These are phyloP conservation scores for Cyberlindnera sargentensis DNA, from an alignment of 805 yeast genomes.

Conservation along the genomic window DNA sequence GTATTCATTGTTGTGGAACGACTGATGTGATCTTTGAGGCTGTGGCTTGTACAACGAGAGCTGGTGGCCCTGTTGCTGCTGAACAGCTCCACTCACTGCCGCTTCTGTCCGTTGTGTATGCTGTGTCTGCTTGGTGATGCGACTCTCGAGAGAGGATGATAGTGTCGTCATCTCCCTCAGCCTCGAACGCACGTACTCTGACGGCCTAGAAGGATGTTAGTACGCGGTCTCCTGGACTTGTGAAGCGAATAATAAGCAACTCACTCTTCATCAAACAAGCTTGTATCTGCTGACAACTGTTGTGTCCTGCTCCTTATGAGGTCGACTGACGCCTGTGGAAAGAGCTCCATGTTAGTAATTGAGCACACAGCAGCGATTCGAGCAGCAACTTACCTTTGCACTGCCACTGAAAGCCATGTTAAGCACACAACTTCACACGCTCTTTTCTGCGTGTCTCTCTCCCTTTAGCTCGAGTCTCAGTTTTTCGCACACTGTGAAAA, in stretches of 20 bases:
- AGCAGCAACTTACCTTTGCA: slow-evolving; percentile 5
- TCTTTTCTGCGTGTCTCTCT: too few relatives aligned
- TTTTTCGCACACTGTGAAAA: background rate
- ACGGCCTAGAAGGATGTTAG: background rate
- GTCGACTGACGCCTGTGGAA: slow-evolving; percentile 9
- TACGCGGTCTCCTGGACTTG: too few relatives aligned
- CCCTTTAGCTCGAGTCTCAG: too few relatives aligned
- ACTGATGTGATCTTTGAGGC: slow-evolving; percentile 10
- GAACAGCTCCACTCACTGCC: background rate
- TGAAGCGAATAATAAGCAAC: too few relatives aligned
- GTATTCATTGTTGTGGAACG: slow-evolving; percentile 12
- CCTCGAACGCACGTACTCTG: background rate
- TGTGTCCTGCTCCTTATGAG: slow-evolving; percentile 10
- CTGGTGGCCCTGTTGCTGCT: background rate
- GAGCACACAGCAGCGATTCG: background rate
- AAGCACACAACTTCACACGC: too few relatives aligned
- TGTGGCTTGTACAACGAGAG: slow-evolving; percentile 1
- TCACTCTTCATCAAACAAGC: background rate
- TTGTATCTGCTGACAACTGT: slow-evolving; percentile 6
- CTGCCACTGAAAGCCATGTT: slow-evolving; percentile 9
- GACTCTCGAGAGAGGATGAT: too few relatives aligned
- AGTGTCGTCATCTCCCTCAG: background rate
- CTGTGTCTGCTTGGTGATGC: too few relatives aligned
- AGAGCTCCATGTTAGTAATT: slow-evolving; percentile 2
- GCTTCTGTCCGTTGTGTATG: too few relatives aligned